A percentile compares a stretch with the other conserved stretches of the same genome.
phyloP scores from a whole-genome alignment of 805 yeast species.

The Candida khao-thaluensis region DNA sequence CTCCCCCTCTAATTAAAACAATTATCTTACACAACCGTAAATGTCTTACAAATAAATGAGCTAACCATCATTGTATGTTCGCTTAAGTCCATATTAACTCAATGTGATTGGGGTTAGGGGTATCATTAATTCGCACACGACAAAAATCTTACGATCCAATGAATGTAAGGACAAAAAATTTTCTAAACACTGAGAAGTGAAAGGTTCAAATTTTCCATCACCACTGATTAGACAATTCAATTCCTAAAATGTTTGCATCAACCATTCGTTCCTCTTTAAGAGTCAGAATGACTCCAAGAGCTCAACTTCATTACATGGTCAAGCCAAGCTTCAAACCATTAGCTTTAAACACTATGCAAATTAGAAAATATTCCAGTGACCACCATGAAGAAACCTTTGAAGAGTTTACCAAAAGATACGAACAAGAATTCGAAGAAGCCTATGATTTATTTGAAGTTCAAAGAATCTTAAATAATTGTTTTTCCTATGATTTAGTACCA shows the following conservation, averaged over 20 bases:
- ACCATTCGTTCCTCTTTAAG: constrained; percentile 44
- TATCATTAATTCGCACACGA: constrained; percentile 5
- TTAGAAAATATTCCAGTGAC: constrained; percentile 72
- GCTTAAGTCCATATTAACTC: too few relatives aligned
- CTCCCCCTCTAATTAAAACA: too few relatives aligned
- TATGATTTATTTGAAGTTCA: constrained; percentile 51
- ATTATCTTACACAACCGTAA: too few relatives aligned
- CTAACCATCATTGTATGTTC: too few relatives aligned
- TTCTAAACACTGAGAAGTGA: constrained; percentile 13
- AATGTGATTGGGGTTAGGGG: too few relatives aligned
- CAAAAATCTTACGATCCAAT: constrained; percentile 19
- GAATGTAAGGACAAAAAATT: constrained; percentile 17
- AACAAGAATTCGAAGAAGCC: constrained; percentile 82
- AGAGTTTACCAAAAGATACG: constrained; percentile 89
- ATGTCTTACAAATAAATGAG: too few relatives aligned
- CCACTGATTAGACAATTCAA: background rate
- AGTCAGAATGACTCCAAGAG: constrained; percentile 29
- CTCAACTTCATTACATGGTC: constrained; percentile 10
- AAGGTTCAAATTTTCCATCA: constrained; percentile 5
- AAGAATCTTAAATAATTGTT: constrained; percentile 96
- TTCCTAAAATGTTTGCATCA: constrained; percentile 32
- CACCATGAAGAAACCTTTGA: constrained; percentile 93
- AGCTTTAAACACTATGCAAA: constrained; percentile 18
- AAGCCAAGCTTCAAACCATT: constrained; percentile 2
- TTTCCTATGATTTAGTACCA: constrained; percentile 97